Conservation (phyloP, 768 basidiomycete genomes). For the Gautieria morchelliformis region DNA sequence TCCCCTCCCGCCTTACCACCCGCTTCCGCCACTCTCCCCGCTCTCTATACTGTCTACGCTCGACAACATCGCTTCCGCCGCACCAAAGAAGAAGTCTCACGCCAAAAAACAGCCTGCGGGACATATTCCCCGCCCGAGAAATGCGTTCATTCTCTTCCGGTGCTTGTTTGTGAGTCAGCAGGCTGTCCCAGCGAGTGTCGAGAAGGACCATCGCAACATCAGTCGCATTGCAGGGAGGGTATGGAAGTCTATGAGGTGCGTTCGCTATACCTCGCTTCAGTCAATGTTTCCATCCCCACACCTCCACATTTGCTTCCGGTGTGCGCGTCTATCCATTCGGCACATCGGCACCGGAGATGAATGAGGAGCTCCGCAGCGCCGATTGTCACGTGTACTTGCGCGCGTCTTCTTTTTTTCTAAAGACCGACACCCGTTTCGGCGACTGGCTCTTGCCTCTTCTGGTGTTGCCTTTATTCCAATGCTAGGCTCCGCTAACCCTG, state of each 20-base stretch:
- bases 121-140: constrained; percentile 64
- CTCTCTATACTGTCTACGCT: neutral
- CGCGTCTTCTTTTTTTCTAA: too few relatives aligned
- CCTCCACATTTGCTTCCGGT: neutral
- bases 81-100: constrained; percentile 30
- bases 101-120: constrained; percentile 36
- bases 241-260: constrained; percentile 46
- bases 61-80: constrained; percentile 1
- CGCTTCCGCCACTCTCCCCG: constrained; percentile 2
- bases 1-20: neutral
- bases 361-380: too few relatives aligned
- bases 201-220: constrained; percentile 60
- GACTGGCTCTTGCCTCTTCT: too few relatives aligned
- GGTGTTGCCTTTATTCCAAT: too few relatives aligned
- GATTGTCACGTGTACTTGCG: too few relatives aligned
- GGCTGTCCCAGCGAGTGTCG: constrained; percentile 42
- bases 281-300: neutral
- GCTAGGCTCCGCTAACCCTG: too few relatives aligned
- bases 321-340: too few relatives aligned
- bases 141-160: constrained; percentile 75
- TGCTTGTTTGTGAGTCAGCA: constrained; percentile 62
- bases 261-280: neutral
- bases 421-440: too few relatives aligned
- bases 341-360: too few relatives aligned
- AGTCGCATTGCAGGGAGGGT: constrained; percentile 55